Percentiles rank a stretch among this genome's conserved stretches.
Evolutionary conservation across 1,284 basidiomycete genomes (phyloP).

Genomic region (Naganishia sp.): DNA sequence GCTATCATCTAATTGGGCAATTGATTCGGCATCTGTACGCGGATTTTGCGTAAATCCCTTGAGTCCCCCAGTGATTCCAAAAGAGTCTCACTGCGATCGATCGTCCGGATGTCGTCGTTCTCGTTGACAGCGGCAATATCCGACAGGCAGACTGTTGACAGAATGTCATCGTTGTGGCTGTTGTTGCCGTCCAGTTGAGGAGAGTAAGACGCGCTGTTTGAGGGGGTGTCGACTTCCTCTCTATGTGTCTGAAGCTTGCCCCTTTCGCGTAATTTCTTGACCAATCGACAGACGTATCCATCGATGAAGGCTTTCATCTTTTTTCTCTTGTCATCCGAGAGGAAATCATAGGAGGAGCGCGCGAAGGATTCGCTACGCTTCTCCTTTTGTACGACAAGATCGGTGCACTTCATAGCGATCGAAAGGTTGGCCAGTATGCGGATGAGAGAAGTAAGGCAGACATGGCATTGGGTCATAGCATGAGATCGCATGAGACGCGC

Average conservation of each 20-base stretch:
- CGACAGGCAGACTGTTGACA: neutral
- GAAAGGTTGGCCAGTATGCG: neutral
- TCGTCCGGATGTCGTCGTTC: too few species aligned
- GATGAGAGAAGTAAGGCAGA: neutral
- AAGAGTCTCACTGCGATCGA: too few species aligned
- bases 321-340: conserved; percentile 79
- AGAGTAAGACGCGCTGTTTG: neutral
- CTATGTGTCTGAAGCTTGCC: neutral
- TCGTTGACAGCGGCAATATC: too few species aligned
- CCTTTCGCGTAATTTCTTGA: conserved; percentile 47
- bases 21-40: too few species aligned
- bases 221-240: neutral
- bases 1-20: too few species aligned
- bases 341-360: conserved; percentile 66
- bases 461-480: neutral
- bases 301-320: conserved; percentile 95
- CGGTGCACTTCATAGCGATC: conserved; percentile 62
- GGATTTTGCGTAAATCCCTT: too few species aligned
- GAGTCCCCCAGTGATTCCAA: too few species aligned
- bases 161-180: conserved; percentile 22
- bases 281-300: conserved; percentile 64
- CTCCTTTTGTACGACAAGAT: conserved; percentile 85
- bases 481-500: neutral
- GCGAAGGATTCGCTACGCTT: conserved; percentile 80
- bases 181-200: conserved; percentile 39